Conservation (phyloP, 257 asterid genomes). For the Fraxinus pennsylvanica region DNA sequence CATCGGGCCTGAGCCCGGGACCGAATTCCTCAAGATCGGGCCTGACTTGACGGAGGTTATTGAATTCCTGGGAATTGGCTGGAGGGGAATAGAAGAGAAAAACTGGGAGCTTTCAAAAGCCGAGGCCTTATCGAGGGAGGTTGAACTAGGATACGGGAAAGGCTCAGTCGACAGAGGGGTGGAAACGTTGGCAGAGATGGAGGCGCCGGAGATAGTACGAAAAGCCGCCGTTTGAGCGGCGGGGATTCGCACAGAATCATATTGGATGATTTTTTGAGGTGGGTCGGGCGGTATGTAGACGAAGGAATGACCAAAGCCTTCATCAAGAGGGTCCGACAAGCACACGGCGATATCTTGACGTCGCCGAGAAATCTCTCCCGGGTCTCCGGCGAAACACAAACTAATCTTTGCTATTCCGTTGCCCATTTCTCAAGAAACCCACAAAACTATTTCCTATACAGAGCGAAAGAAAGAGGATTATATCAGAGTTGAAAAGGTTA, state of each 20-base stretch:
- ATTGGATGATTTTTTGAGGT: conserved; percentile 37
- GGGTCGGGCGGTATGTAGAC: conserved; percentile 81
- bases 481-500: conserved; percentile 23
- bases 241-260: conserved; percentile 40
- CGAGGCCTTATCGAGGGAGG: conserved; percentile 65
- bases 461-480: background rate
- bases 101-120: conserved; percentile 88
- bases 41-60: conserved; percentile 52
- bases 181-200: conserved; percentile 87
- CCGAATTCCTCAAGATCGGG: conserved; percentile 58
- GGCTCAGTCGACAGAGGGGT: conserved; percentile 75
- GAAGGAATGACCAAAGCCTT: conserved; percentile 91
- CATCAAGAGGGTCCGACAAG: conserved; percentile 65
- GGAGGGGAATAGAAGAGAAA: conserved; percentile 89
- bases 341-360: conserved; percentile 49
- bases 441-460: conserved; percentile 3
- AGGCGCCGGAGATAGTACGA: conserved; percentile 90
- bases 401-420: conserved; percentile 60
- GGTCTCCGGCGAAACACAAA: conserved; percentile 74
- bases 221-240: conserved; percentile 52
- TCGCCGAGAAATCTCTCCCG: conserved; percentile 74
- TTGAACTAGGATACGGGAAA: conserved; percentile 41
- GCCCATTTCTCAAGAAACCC: conserved; percentile 50
- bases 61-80: conserved; percentile 57
- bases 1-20: conserved; percentile 60